Conservation (phyloP, 1,139 yeast genomes). For the Geotrichum europaeum region DNA sequence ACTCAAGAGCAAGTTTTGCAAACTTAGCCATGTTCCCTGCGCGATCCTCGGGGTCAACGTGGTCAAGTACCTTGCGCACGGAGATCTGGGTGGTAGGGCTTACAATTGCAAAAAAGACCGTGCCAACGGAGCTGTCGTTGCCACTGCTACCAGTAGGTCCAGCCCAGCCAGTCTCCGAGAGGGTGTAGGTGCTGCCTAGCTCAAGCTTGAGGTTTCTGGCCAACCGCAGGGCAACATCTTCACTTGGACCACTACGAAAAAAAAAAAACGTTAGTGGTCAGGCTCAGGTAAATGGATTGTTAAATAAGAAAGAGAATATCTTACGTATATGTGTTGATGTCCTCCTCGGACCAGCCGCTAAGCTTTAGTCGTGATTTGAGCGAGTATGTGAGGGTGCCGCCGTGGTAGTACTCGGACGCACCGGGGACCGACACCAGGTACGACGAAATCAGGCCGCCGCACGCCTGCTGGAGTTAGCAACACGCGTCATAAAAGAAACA, state of each 20-base stretch:
- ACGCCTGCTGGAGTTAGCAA: conserved; percentile 41
- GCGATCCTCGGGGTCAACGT: conserved; percentile 38
- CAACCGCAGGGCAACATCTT: conserved; percentile 63
- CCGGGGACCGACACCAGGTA: conserved; percentile 78
- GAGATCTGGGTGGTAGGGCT: conserved; percentile 61
- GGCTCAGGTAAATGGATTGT: background rate
- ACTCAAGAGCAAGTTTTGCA: conserved; percentile 61
- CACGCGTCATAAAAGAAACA: background rate
- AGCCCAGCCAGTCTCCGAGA: conserved; percentile 84
- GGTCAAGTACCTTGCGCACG: conserved; percentile 31
- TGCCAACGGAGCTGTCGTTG: conserved; percentile 44
- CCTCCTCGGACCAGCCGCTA: conserved; percentile 72
- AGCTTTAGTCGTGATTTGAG: conserved; percentile 65
- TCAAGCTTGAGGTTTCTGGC: conserved; percentile 77
- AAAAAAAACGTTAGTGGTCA: background rate
- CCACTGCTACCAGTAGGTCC: conserved; percentile 49
- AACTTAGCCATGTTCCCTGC: conserved; percentile 66
- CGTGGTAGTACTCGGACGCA: conserved; percentile 75
- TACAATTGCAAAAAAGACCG: conserved; percentile 63
- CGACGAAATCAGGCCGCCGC: conserved; percentile 81
- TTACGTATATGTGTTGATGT: conserved; percentile 56
- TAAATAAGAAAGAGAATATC: conserved; percentile 6
- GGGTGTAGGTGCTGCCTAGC: conserved; percentile 72
- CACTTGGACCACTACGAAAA: conserved; percentile 55
- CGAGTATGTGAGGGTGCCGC: conserved; percentile 76